Percentiles rank a stretch among this genome's conserved stretches.
phyloP scores from a whole-genome alignment of 2,329 filamentous ascomycete species.

The Penicillium janthinellum region DNA sequence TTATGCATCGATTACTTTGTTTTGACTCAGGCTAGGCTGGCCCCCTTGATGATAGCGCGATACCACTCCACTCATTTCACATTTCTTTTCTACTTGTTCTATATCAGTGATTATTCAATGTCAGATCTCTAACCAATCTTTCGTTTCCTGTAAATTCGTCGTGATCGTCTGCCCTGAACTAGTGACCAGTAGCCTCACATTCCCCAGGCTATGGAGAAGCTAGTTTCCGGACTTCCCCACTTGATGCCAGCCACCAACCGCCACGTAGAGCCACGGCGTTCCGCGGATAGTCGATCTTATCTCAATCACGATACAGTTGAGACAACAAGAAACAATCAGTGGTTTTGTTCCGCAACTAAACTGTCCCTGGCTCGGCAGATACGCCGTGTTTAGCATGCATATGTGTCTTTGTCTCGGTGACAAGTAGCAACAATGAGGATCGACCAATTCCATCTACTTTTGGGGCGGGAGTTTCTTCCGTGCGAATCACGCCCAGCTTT shows the following conservation, averaged over 20 bases:
- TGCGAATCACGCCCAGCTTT: conserved; percentile 3
- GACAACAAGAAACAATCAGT: background rate
- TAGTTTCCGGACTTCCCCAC: conserved; percentile 5
- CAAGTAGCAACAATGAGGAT: conserved; percentile 7
- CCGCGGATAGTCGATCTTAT: background rate
- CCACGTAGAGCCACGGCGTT: conserved; percentile 1
- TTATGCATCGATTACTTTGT: conserved; percentile 14
- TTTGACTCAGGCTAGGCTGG: conserved; percentile 11
- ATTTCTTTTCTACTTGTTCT: background rate
- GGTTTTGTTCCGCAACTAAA: conserved; percentile 7
- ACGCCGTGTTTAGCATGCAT: conserved; percentile 6
- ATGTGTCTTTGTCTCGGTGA: background rate
- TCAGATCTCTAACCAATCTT: background rate
- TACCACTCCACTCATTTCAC: conserved; percentile 28
- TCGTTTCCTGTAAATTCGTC: no score
- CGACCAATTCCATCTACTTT: conserved; percentile 13
- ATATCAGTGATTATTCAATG: background rate
- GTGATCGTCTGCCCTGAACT: no score
- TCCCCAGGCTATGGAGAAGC: background rate
- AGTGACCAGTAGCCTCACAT: background rate
- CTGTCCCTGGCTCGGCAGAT: background rate
- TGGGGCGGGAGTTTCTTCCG: conserved; percentile 17
- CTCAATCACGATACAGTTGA: background rate
- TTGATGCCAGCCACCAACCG: background rate
- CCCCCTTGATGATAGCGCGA: conserved; percentile 22